Conservation (phyloP, 164 flowering plant species). For the Cinnamomum micranthum region DNA sequence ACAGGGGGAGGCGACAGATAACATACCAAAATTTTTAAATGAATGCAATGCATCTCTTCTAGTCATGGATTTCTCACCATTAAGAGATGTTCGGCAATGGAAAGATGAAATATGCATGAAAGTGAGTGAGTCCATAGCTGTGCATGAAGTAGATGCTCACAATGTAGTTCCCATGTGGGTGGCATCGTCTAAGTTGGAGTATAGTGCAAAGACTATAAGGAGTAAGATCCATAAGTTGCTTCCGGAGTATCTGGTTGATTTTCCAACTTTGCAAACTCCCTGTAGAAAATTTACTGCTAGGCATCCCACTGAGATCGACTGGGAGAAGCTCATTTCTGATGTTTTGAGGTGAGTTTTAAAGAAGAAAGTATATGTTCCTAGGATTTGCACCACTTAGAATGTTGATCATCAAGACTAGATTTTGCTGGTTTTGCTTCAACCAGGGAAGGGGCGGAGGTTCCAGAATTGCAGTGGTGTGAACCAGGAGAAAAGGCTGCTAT, state of each 20-base stretch:
- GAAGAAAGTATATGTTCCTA: neutral
- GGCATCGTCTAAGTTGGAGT: conserved; percentile 89
- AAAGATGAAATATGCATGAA: conserved; percentile 68
- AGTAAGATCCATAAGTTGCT: conserved; percentile 76
- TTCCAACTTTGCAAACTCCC: conserved; percentile 44
- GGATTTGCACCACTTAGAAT: neutral
- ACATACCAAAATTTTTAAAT: conserved; percentile 64
- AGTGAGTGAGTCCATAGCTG: conserved; percentile 47
- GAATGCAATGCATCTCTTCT: conserved; percentile 77
- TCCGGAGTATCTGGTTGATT: conserved; percentile 74
- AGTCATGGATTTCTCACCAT: conserved; percentile 85
- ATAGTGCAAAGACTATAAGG: conserved; percentile 77
- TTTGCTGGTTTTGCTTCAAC: conserved; percentile 4
- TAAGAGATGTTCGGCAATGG: conserved; percentile 57
- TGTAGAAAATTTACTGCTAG: conserved; percentile 40
- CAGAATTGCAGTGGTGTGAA: conserved; percentile 82
- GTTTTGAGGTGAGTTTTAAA: conserved; percentile 50
- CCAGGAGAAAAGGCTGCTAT: conserved; percentile 84
- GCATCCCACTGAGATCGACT: conserved; percentile 34
- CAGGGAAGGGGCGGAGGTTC: conserved; percentile 93
- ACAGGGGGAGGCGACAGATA: conserved; percentile 83
- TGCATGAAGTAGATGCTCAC: conserved; percentile 96
- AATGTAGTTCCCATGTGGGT: conserved; percentile 90
- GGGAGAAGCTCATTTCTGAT: conserved; percentile 66
- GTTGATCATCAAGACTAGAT: neutral